Percentiles rank a stretch among this genome's conserved stretches.
Evolutionary conservation across 2,329 filamentous ascomycete species (phyloP).

Genomic region (Fusarium setosum): DNA sequence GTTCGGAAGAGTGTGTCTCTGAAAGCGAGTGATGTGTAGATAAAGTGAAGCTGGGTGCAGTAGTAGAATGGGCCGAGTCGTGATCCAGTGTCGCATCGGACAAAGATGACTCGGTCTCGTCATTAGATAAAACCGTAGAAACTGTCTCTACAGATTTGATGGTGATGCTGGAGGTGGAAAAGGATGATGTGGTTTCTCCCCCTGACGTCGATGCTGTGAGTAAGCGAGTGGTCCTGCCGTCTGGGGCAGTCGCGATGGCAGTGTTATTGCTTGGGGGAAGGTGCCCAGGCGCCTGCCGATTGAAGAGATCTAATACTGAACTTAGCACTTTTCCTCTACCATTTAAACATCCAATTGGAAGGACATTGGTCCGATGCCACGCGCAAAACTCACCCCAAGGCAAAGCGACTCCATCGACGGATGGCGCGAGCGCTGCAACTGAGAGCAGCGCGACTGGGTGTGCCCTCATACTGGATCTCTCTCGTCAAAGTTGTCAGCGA

Average conservation of each 20-base stretch:
- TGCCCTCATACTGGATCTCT: slow-evolving; percentile 32
- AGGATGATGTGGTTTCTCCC: not conserved
- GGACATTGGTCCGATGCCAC: not conserved
- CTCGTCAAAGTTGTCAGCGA: slow-evolving; percentile 5
- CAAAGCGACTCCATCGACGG: slow-evolving; percentile 24
- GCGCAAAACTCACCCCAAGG: slow-evolving; percentile 29
- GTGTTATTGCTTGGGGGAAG: slow-evolving; percentile 31
- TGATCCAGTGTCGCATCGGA: not conserved
- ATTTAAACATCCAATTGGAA: too few species aligned
- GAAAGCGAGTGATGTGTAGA: not conserved
- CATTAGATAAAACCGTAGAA: not conserved
- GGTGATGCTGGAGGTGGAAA: not conserved
- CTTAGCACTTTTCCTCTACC: slow-evolving; percentile 16
- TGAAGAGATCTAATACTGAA: slow-evolving; percentile 9
- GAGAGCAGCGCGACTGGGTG: slow-evolving; percentile 32
- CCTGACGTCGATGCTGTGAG: slow-evolving; percentile 1
- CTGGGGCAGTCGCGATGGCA: slow-evolving; percentile 11
- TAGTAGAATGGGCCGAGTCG: not conserved
- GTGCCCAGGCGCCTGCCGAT: slow-evolving; percentile 13
- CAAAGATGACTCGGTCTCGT: not conserved
- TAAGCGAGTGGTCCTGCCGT: slow-evolving; percentile 25
- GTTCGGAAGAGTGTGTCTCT: not conserved
- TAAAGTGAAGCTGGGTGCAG: not conserved
- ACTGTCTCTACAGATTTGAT: not conserved
- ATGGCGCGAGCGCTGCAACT: slow-evolving; percentile 25